These are phyloP conservation scores for Gaeumannomyces tritici DNA, from an alignment of 2,329 filamentous ascomycete species.

Conservation along the genomic window DNA sequence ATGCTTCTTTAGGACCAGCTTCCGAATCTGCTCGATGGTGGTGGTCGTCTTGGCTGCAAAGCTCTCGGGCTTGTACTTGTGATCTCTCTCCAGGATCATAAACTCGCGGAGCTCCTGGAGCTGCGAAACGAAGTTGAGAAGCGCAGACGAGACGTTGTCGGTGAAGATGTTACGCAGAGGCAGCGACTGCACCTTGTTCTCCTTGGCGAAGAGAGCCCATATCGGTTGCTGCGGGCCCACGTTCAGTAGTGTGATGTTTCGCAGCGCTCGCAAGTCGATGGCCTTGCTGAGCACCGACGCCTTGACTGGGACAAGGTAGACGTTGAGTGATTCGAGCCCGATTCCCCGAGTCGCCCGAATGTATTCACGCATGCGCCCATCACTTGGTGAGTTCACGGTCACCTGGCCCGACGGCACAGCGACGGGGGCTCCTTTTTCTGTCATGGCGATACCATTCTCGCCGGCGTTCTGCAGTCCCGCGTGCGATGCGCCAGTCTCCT, in stretches of 20 bases:
- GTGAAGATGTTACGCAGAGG: constrained; percentile 50
- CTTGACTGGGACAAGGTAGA: constrained; percentile 52
- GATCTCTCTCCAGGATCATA: constrained; percentile 45
- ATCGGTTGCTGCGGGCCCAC: constrained; percentile 52
- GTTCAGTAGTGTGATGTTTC: constrained; percentile 49
- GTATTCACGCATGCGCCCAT: constrained; percentile 36
- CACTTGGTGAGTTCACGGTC: neutral
- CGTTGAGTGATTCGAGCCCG: constrained; percentile 40
- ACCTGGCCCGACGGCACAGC: neutral
- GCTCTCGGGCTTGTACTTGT: constrained; percentile 41
- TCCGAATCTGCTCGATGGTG: constrained; percentile 48
- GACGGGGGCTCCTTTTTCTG: constrained; percentile 15
- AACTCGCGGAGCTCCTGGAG: constrained; percentile 47
- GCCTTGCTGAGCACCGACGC: constrained; percentile 45
- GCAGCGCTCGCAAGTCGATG: constrained; percentile 47
- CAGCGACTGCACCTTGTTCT: constrained; percentile 41
- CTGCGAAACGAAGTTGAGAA: constrained; percentile 43
- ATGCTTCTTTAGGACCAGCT: constrained; percentile 48
- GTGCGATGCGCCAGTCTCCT: constrained; percentile 17
- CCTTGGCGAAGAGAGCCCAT: constrained; percentile 46
- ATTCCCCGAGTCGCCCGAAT: constrained; percentile 48
- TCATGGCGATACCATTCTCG: constrained; percentile 23
- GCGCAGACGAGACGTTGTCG: constrained; percentile 48
- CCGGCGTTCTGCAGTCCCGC: constrained; percentile 20
- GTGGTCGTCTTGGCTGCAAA: constrained; percentile 39